Conservation (phyloP, 2,329 filamentous ascomycete species). For the Chrysoporthe cubensis region DNA sequence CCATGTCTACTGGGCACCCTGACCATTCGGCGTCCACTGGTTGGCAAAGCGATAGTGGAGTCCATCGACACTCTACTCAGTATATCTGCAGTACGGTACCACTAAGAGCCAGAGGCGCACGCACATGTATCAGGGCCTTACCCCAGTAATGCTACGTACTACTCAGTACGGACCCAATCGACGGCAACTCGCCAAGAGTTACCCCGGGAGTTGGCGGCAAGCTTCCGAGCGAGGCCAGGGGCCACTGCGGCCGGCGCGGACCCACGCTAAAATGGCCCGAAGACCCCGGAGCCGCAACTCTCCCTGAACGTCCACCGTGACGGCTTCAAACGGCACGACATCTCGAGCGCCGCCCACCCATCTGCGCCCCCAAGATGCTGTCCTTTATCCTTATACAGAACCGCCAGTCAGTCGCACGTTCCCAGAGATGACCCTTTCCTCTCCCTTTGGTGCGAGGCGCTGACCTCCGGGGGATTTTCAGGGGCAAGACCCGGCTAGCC, state of each 20-base stretch:
- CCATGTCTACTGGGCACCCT: background rate
- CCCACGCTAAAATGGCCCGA: conserved; percentile 23
- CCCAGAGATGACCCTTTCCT: background rate
- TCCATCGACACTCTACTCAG: background rate
- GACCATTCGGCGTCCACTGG: background rate
- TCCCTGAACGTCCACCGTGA: conserved; percentile 21
- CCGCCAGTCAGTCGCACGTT: conserved; percentile 65
- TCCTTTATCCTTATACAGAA: conserved; percentile 92
- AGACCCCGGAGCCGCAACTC: conserved; percentile 20
- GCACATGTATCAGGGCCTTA: no score
- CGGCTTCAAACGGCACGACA: conserved; percentile 10
- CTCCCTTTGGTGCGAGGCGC: background rate
- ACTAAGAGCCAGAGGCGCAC: no score
- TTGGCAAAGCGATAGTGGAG: background rate
- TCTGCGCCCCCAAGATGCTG: conserved; percentile 54
- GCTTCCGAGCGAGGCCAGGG: conserved; percentile 15
- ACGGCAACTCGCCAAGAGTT: conserved; percentile 7
- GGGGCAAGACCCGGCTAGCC: conserved; percentile 96
- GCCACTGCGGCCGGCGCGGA: conserved; percentile 6
- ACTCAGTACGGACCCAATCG: background rate
- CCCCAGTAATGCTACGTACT: no score
- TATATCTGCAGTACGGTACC: no score
- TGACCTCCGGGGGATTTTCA: conserved; percentile 41
- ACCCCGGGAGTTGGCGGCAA: conserved; percentile 7
- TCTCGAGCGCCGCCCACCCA: conserved; percentile 14